Evolutionary conservation across 164 flowering plant genomes (phyloP), one percentile per base, ranked within the genome.

Genomic region (Brasenia schreberi): DNA sequence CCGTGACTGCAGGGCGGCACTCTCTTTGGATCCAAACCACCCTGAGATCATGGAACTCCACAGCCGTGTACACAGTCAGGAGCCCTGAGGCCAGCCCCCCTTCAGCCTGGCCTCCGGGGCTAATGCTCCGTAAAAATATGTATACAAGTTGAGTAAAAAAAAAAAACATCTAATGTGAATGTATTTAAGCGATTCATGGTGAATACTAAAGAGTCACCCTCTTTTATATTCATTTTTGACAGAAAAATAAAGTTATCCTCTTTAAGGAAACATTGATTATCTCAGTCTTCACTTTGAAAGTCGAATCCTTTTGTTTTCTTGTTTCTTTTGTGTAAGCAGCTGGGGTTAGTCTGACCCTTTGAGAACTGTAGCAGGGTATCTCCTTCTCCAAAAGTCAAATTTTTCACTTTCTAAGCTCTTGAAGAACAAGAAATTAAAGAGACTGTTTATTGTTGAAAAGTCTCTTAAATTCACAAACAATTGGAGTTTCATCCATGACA

Each of bases 41-140:
- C 99, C 79, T 74, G 99, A 91, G 68, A 91, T 94, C 89, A 70
- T 91, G 62, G 95, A 94, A 68, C 89, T 94, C 68, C 99, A 82
- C 68, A 89, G 84, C 76, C 93, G 96, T 19, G 96, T 89, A 52
- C 84, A 87, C 89, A 83, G 86, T 77, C 96, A 84, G 67, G 97
- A 94, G 68, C 95, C 93, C 1, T 89, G 76, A 83, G 42, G 11
- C 5, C 12, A 12, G 12, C 59, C n/a, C 59, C n/a, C 59, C n/a
- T n/a, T 56, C 0, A 11, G 9, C 33, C 63, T 61, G 63, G 4
- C 56, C 56, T 14, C 56, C 56, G 3, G 16, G 12, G 16, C 16
- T 14, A 9, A 9, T 14, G 16, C 16, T 9, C 16, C 2, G 56
- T 49, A 14, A 9, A 49, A 61, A 42, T 44, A 49, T 73, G 76